phyloP scores from a whole-genome alignment of 805 yeast genomes.

The Candida insectalens region DNA sequence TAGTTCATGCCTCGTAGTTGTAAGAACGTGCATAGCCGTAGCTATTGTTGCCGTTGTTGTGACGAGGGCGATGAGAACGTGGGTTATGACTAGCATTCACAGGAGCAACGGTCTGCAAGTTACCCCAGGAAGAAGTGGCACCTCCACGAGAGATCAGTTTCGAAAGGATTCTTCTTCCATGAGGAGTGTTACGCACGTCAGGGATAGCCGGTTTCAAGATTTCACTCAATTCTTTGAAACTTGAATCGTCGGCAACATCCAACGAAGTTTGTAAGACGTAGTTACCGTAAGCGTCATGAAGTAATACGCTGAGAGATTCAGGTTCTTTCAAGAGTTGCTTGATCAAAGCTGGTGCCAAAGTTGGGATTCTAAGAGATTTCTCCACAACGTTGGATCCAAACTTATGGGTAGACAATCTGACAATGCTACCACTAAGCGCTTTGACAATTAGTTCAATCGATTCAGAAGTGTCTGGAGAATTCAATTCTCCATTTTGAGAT shows the following conservation, averaged over 20 bases:
- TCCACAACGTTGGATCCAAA: slow-evolving; percentile 55
- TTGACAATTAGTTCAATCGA: slow-evolving; percentile 20
- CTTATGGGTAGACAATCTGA: slow-evolving; percentile 43
- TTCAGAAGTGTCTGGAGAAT: slow-evolving; percentile 20
- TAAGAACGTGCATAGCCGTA: no score
- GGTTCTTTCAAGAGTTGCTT: slow-evolving; percentile 29
- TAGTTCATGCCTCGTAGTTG: no score
- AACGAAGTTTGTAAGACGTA: slow-evolving; percentile 50
- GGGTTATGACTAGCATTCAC: no score
- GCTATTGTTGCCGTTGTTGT: no score
- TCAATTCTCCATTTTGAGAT: slow-evolving; percentile 17
- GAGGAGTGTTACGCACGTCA: slow-evolving; percentile 82
- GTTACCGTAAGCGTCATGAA: slow-evolving; percentile 52
- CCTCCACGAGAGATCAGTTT: slow-evolving; percentile 34
- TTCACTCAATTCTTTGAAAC: slow-evolving; percentile 46
- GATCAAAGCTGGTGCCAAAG: slow-evolving; percentile 35
- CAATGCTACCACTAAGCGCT: slow-evolving; percentile 21
- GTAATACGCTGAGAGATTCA: slow-evolving; percentile 28
- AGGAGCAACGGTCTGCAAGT: no score
- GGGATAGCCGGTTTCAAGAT: slow-evolving; percentile 66
- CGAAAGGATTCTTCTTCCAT: slow-evolving; percentile 86
- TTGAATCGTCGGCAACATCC: slow-evolving; percentile 41
- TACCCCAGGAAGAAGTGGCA: slow-evolving; percentile 5
- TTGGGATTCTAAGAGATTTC: slow-evolving; percentile 39
- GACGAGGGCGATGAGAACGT: no score